These are phyloP conservation scores for Xylariaceae sp. DNA, from an alignment of 2,329 filamentous ascomycete species.

Conservation along the genomic window DNA sequence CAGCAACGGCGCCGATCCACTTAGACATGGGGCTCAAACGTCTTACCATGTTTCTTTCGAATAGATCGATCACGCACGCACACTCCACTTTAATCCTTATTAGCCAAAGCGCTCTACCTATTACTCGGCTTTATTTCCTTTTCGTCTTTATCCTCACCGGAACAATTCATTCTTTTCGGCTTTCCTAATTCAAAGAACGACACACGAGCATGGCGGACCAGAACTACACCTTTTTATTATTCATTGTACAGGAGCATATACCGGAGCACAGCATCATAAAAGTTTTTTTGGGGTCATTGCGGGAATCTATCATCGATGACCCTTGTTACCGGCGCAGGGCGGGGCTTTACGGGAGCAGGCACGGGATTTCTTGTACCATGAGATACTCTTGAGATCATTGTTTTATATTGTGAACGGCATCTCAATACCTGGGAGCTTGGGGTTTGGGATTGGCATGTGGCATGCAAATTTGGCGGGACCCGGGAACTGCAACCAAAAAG, in stretches of 20 bases:
- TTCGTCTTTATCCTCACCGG: conserved; percentile 5
- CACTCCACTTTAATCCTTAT: conserved; percentile 21
- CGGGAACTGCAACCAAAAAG: conserved; percentile 9
- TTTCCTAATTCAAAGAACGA: conserved; percentile 27
- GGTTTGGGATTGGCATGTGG: conserved; percentile 19
- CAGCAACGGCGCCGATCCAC: conserved; percentile 51
- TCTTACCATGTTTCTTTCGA: conserved; percentile 7
- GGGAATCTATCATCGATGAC: conserved; percentile 28
- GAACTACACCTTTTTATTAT: conserved; percentile 28
- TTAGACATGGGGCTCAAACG: conserved; percentile 30
- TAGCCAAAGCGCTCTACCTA: conserved; percentile 25
- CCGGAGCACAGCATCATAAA: conserved; percentile 47
- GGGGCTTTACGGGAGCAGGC: conserved; percentile 23
- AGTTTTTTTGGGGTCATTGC: conserved; percentile 25
- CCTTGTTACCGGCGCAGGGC: conserved; percentile 29
- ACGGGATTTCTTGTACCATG: conserved; percentile 27
- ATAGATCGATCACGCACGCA: conserved; percentile 20
- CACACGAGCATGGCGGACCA: conserved; percentile 23
- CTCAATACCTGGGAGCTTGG: conserved; percentile 25
- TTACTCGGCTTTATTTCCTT: conserved; percentile 1
- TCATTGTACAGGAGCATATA: conserved; percentile 46
- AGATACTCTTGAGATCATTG: conserved; percentile 29
- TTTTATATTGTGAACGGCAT: conserved; percentile 29
- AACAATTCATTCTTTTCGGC: conserved; percentile 27
- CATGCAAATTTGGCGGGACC: conserved; percentile 12